These are phyloP conservation scores for Tirmania nivea DNA, from an alignment of 495 filamentous ascomycete species.

Conservation along the genomic window DNA sequence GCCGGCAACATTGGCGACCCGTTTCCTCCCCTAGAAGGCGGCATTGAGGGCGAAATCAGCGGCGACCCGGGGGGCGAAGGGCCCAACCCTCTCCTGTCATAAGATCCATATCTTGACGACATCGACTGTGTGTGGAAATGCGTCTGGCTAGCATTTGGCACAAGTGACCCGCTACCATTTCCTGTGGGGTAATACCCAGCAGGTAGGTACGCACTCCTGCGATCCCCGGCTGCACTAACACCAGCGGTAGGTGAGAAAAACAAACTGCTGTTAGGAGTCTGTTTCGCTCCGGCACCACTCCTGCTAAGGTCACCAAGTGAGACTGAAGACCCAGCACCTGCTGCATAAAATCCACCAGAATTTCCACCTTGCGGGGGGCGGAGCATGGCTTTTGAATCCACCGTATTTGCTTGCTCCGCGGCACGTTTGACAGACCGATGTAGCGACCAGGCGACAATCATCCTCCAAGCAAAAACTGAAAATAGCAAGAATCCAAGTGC, in stretches of 20 bases:
- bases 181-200: conserved; percentile 76
- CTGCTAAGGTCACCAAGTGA: conserved; percentile 28
- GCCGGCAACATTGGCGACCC: conserved; percentile 18
- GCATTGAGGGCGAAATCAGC: conserved; percentile 28
- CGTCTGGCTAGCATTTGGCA: conserved; percentile 29
- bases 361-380: conserved; percentile 8
- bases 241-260: conserved; percentile 92
- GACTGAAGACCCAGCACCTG: conserved; percentile 25
- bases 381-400: conserved; percentile 4
- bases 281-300: conserved; percentile 7
- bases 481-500: conserved; percentile 62
- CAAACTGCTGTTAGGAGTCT: conserved; percentile 30
- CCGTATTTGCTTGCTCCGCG: conserved; percentile 28
- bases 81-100: conserved; percentile 21
- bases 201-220: conserved; percentile 52
- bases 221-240: conserved; percentile 23
- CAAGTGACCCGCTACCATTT: conserved; percentile 29
- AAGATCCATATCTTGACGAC: conserved; percentile 24
- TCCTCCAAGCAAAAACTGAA: conserved; percentile 67
- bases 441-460: conserved; percentile 71
- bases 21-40: conserved; percentile 5
- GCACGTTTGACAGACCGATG: conserved; percentile 74
- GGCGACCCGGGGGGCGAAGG: conserved; percentile 50
- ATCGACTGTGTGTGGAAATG: conserved; percentile 30
- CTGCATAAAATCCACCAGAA: conserved; percentile 22